Evolutionary conservation across 306 rosid species (phyloP), one percentile per base, ranked within the genome.

Genomic region (Lagenaria siceraria): DNA sequence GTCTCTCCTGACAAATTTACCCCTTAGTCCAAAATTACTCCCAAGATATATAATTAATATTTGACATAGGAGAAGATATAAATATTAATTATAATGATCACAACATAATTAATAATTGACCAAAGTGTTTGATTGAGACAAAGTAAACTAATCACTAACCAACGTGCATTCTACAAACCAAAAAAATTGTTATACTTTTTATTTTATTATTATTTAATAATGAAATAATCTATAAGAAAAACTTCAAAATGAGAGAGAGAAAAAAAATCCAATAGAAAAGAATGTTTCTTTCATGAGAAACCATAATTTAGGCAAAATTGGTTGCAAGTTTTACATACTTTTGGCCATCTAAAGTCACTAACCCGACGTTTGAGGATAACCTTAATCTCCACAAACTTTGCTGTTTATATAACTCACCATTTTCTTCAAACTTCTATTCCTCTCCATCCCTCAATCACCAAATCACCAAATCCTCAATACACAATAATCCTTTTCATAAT

Each of bases 301-400:
- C 53, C 75, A 8, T 33, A 60, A 21, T 77, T 52, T 42, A 35
- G 78, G 59, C 66, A 76, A 69, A 81, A 25, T 72, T 19, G 18
- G 78, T 85, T 81, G 38, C 22, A 46, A 51, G 64, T 59, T 59
- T 56, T 52, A 66, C 63, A 18, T 0, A 77, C 74, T 42, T 80
- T 76, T 40, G 76, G 79, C 79, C 74, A 80, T 76, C 78, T 76
- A 24, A 13, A 53, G 78, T 58, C 53, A 5, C 53, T 52, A 17
- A 22, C 19, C 88, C 87, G 79, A 88, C 18, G 51, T 52, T 80
- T 63, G 82, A 84, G 89, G 85, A 72, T 76, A 51, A 29, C 92
- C 92, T 82, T 75, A 77, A 63, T 68, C 62, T 40, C 56, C 14
- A 33, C 24, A 54, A 21, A 40, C 8, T 48, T 14, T 22, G 48